Percentiles rank a stretch among this genome's conserved stretches.
Evolutionary conservation across 345 rosid species (phyloP).

Genomic region (Kandelia obovata): DNA sequence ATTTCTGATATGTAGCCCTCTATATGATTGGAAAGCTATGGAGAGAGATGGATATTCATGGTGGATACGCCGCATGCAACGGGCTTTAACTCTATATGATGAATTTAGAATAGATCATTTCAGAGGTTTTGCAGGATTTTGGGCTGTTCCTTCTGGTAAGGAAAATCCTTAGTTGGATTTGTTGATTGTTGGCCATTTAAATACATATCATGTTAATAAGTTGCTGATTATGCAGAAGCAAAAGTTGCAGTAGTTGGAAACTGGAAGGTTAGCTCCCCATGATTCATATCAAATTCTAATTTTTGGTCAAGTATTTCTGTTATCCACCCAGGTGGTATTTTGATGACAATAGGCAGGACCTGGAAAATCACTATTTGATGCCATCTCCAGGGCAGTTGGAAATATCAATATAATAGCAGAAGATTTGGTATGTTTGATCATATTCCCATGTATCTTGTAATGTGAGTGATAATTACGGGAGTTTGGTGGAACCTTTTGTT

Average conservation of each 20-base stretch:
- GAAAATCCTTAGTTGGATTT: slow-evolving; percentile 14
- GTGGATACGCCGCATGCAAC: slow-evolving; percentile 76
- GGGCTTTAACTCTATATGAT: slow-evolving; percentile 72
- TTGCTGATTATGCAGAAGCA: slow-evolving; percentile 55
- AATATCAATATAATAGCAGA: slow-evolving; percentile 77
- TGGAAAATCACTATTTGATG: slow-evolving; percentile 79
- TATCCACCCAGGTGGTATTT: slow-evolving; percentile 26
- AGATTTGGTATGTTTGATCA: slow-evolving; percentile 69
- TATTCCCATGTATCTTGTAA: neutral
- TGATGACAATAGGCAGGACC: slow-evolving; percentile 88
- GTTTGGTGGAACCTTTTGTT: slow-evolving; percentile 8
- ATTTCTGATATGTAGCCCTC: slow-evolving; percentile 57
- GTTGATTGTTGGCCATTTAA: slow-evolving; percentile 6
- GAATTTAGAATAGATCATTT: slow-evolving; percentile 96
- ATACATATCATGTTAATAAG: slow-evolving; percentile 12
- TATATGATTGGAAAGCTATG: slow-evolving; percentile 93
- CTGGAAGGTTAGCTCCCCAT: slow-evolving; percentile 64
- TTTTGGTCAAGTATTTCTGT: slow-evolving; percentile 15
- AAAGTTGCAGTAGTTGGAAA: slow-evolving; percentile 74
- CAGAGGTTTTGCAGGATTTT: slow-evolving; percentile 95
- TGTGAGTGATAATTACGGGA: neutral
- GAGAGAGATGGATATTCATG: slow-evolving; percentile 78
- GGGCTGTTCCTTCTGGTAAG: slow-evolving; percentile 94
- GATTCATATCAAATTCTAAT: slow-evolving; percentile 13
- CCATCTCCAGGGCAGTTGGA: slow-evolving; percentile 65